These are phyloP conservation scores for Petunia hybrid DNA, from an alignment of 305 asterid genomes.

Conservation along the genomic window DNA sequence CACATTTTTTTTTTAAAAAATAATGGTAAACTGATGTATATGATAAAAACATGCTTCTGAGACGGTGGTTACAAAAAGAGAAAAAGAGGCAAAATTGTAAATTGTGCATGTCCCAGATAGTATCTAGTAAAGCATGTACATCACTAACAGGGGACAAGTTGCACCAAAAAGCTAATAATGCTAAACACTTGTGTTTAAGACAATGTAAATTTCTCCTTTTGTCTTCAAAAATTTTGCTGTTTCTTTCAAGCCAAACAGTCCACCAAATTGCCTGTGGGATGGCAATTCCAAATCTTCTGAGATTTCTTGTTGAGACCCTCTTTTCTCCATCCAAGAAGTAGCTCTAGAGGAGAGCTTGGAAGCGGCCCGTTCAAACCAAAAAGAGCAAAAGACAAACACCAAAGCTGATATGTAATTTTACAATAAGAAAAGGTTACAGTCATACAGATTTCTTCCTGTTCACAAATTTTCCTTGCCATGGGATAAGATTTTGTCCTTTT, in stretches of 20 bases:
- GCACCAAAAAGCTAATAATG: conserved; percentile 19
- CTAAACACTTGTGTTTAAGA: conserved; percentile 16
- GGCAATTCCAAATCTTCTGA: background rate
- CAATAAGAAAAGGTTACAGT: background rate
- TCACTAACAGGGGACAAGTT: background rate
- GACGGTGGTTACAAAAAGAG: too few relatives aligned
- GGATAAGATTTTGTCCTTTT: conserved; percentile 2
- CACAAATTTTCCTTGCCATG: background rate
- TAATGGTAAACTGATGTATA: too few relatives aligned
- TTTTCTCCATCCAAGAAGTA: conserved; percentile 7
- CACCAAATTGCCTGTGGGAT: background rate
- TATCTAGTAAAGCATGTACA: background rate
- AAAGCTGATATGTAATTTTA: conserved; percentile 2
- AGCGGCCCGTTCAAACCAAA: conserved; percentile 23
- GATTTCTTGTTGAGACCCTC: background rate
- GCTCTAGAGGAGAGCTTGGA: background rate
- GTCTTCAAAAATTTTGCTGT: background rate
- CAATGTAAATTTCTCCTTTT: background rate
- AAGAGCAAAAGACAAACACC: background rate
- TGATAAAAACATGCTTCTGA: too few relatives aligned
- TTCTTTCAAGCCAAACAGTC: background rate
- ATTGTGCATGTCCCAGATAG: conserved; percentile 1
- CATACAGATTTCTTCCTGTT: too few relatives aligned
- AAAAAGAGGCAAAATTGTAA: background rate
- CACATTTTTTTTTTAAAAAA: background rate